Percentiles rank a stretch among this genome's conserved stretches.
Conservation (phyloP, 306 rosid species). For the Hippophae gyantsensis region DNA sequence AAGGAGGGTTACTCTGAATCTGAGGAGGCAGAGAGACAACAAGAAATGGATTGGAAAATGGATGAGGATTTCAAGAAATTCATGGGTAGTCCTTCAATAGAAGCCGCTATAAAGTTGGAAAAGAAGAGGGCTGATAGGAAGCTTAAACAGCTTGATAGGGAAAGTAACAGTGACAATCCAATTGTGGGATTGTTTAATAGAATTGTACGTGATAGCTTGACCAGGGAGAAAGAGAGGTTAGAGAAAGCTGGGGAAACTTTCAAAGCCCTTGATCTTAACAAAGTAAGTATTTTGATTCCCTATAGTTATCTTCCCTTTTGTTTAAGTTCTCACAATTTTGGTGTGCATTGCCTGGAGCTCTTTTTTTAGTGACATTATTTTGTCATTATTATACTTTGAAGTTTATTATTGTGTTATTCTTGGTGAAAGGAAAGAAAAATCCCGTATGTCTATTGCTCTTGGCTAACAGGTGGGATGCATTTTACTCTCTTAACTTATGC, state of each 20-base stretch:
- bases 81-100: constrained; percentile 78
- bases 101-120: constrained; percentile 88
- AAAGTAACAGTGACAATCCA: constrained; percentile 39
- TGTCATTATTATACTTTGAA: too few relatives aligned
- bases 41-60: constrained; percentile 67
- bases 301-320: too few relatives aligned
- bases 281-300: constrained; percentile 25
- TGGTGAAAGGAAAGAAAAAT: neutral
- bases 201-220: constrained; percentile 37
- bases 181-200: constrained; percentile 30
- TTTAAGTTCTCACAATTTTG: neutral
- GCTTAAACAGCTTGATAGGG: constrained; percentile 65
- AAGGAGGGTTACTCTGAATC: constrained; percentile 5
- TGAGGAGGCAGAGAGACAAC: constrained; percentile 39
- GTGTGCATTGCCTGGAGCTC: too few relatives aligned
- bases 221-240: constrained; percentile 51
- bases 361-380: too few relatives aligned
- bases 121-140: constrained; percentile 80
- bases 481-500: neutral
- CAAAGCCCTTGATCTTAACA: constrained; percentile 72
- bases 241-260: constrained; percentile 65
- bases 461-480: neutral
- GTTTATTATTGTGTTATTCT: too few relatives aligned
- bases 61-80: constrained; percentile 80
- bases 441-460: neutral